Evolutionary conservation across 805 yeast species (phyloP).

Genomic region (Yueomyces sp.): DNA sequence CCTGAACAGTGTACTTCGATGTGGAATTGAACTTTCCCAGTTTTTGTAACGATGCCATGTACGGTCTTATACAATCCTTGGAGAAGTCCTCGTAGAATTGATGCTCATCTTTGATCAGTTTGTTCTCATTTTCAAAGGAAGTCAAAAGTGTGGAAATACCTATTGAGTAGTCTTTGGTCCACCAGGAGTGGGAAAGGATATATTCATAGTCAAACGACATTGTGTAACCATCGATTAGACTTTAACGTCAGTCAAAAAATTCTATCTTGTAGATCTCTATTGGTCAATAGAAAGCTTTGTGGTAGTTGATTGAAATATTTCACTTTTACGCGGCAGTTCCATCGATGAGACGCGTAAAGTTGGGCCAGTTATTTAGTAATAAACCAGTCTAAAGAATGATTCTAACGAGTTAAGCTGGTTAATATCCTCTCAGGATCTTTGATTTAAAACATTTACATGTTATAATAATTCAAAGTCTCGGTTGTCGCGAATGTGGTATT

Average conservation of each 20-base stretch:
- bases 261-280: too few relatives aligned
- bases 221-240: not conserved
- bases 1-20: not conserved
- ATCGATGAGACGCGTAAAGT: too few relatives aligned
- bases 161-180: slow-evolving; percentile 22
- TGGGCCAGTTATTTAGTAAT: too few relatives aligned
- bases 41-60: not conserved
- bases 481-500: not conserved
- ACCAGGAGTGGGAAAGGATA: slow-evolving; percentile 9
- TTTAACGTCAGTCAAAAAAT: too few relatives aligned
- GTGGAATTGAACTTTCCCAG: not conserved
- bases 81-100: slow-evolving; percentile 10
- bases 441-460: not conserved
- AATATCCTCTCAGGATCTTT: not conserved
- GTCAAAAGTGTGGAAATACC: slow-evolving; percentile 16
- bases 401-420: not conserved
- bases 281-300: too few relatives aligned
- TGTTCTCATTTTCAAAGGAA: slow-evolving; percentile 10
- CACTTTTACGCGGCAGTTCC: too few relatives aligned
- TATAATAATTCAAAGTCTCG: too few relatives aligned
- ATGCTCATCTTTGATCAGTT: slow-evolving; percentile 6
- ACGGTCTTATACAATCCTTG: slow-evolving; percentile 8
- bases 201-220: not conserved
- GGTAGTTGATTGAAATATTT: too few relatives aligned
- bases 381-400: too few relatives aligned